Percentiles rank a stretch among this genome's conserved stretches.
phyloP scores from a whole-genome alignment of 495 filamentous ascomycete species.

The Penicillium tannophilum region DNA sequence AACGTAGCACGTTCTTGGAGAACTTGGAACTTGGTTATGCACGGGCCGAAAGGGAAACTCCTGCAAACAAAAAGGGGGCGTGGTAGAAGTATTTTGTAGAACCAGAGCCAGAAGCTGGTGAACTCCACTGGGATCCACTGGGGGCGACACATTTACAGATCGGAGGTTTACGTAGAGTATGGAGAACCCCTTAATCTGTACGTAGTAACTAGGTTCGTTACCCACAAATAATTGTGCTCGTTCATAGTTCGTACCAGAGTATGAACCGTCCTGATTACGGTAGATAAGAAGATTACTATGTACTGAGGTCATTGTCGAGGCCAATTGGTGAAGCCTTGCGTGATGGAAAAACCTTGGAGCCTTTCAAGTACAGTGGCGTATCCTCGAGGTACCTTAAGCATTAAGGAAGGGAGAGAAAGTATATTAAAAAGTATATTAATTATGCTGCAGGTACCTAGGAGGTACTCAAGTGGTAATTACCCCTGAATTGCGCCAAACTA shows the following conservation, averaged over 20 bases:
- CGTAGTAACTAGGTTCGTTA: not conserved
- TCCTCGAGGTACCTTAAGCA: not conserved
- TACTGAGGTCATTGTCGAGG: no score
- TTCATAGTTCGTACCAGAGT: slow-evolving; percentile 1
- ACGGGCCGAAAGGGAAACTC: not conserved
- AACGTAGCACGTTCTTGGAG: slow-evolving; percentile 3
- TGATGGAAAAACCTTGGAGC: not conserved
- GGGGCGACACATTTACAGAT: not conserved
- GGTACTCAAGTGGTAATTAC: slow-evolving; percentile 10
- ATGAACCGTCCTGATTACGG: not conserved
- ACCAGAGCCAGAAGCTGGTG: not conserved
- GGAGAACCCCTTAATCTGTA: slow-evolving; percentile 22
- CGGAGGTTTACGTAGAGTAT: slow-evolving; percentile 6
- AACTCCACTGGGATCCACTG: slow-evolving; percentile 5
- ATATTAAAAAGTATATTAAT: not conserved
- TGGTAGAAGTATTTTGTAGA: not conserved
- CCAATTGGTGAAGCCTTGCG: not conserved
- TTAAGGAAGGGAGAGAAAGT: not conserved
- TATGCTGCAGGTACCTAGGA: not conserved
- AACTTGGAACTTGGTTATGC: not conserved
- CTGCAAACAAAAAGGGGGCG: not conserved
- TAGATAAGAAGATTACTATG: not conserved
- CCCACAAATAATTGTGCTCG: slow-evolving; percentile 4
- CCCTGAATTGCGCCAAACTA: slow-evolving; percentile 12
- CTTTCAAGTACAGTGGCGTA: not conserved